Evolutionary conservation across 805 yeast species (phyloP), one percentile per base, ranked within the genome.

Genomic region (Pichia californica): DNA sequence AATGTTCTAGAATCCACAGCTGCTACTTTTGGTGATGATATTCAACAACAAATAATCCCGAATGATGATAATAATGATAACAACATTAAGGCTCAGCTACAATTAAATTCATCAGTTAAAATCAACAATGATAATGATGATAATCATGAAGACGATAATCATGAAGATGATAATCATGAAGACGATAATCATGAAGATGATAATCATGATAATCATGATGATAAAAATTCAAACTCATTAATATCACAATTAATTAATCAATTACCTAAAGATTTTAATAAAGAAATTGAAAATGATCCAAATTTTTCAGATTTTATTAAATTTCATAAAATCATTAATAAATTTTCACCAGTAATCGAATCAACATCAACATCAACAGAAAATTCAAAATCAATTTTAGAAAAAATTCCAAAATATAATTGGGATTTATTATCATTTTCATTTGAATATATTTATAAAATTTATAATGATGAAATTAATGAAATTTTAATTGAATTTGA

Each of bases 341-440:
- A 35, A 13, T n/a, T 9, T 23, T 23, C 9, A 23, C 25, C 25
- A n/a, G n/a, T n/a, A n/a, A n/a, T n/a, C n/a, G n/a, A n/a, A n/a
- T n/a, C n/a, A n/a, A n/a, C n/a, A n/a, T n/a, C n/a, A n/a, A n/a
- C n/a, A n/a, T n/a, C n/a, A n/a, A n/a, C n/a, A n/a, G n/a, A 35
- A 7, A 16, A 15, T n/a, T 9, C 9, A 7, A 21, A 25, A 16
- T 11, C 16, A 2, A 14, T 23, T 13, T n/a, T 46, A 13, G 49
- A 47, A 28, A 30, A 30, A 18, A 37, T 59, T 2, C 52, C 59
- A 8, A 26, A 47, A 6, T 58, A 52, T 18, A 41, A 61, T 31
- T 59, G 62, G 64, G 53, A 51, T 2, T 36, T 41, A 14, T 31
- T 60, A 8, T 48, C 57, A 0, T 31, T 30, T 10, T 52, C 54